These are phyloP conservation scores for Echria macrotheca DNA, from an alignment of 495 filamentous ascomycete species.

Conservation along the genomic window DNA sequence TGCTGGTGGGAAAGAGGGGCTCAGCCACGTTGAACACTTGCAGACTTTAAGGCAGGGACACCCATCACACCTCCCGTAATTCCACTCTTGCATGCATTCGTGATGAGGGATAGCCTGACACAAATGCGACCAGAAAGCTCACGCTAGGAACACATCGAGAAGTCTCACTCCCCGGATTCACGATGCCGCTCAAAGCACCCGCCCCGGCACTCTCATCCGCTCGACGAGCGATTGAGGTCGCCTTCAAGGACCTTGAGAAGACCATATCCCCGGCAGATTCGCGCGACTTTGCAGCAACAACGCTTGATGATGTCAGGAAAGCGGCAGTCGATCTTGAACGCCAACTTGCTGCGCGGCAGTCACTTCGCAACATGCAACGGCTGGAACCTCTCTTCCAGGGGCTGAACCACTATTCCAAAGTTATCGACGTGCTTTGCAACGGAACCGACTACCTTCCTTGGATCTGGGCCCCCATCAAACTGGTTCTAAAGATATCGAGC, in stretches of 20 bases:
- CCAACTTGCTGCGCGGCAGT: constrained; percentile 29
- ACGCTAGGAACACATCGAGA: no score
- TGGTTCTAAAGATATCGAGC: constrained; percentile 34
- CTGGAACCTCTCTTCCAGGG: constrained; percentile 34
- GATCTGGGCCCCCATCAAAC: constrained; percentile 44
- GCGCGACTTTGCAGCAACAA: constrained; percentile 22
- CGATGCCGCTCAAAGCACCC: no score
- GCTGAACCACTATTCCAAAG: constrained; percentile 35
- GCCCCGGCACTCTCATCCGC: no score
- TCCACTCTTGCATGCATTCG: no score
- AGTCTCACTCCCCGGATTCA: no score
- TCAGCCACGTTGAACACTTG: no score
- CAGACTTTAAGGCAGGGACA: no score
- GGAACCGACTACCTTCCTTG: constrained; percentile 42
- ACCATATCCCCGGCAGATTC: constrained; percentile 26
- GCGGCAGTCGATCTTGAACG: constrained; percentile 33
- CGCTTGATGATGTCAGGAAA: constrained; percentile 31
- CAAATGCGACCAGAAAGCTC: no score
- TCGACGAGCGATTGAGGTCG: constrained; percentile 20
- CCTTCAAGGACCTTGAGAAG: constrained; percentile 29
- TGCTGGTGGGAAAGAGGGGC: no score
- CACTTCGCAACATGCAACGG: constrained; percentile 36
- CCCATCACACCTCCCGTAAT: no score
- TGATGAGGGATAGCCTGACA: no score
- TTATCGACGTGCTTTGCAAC: constrained; percentile 39